Percentiles rank a stretch among this genome's conserved stretches.
Conservation (phyloP, 257 asterid species). For the Pogostemon cablin region DNA sequence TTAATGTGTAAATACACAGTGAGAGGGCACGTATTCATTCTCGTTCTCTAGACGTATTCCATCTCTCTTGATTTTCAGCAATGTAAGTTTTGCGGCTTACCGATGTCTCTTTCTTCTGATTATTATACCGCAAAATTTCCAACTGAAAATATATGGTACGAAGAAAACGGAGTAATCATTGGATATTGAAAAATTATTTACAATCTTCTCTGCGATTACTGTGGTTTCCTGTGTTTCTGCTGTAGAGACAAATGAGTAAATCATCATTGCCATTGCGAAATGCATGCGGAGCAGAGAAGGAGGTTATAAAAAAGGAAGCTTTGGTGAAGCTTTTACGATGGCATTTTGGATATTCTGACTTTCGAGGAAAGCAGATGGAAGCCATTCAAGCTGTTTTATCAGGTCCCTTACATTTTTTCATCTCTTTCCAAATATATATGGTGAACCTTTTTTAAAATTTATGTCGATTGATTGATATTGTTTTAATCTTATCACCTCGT, state of each 20-base stretch:
- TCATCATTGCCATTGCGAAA: slow-evolving; percentile 67
- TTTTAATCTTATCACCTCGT: neutral
- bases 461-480: slow-evolving; percentile 19
- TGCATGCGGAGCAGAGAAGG: slow-evolving; percentile 58
- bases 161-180: neutral
- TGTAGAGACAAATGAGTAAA: slow-evolving; percentile 62
- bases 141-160: too few species aligned
- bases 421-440: neutral
- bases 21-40: too few species aligned
- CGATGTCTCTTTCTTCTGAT: too few species aligned
- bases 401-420: slow-evolving; percentile 48
- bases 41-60: too few species aligned
- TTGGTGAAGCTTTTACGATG: slow-evolving; percentile 89
- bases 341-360: slow-evolving; percentile 93
- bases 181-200: too few species aligned
- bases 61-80: too few species aligned
- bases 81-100: too few species aligned
- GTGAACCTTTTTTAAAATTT: slow-evolving; percentile 8
- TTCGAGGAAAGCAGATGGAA: slow-evolving; percentile 87
- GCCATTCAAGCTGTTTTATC: slow-evolving; percentile 95
- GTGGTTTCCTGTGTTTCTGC: slow-evolving; percentile 16
- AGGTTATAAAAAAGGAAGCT: slow-evolving; percentile 66
- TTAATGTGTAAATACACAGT: too few species aligned
- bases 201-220: neutral
- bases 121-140: too few species aligned